Conservation (phyloP, 2,329 filamentous ascomycete genomes). For the Clarireedia sp. region DNA sequence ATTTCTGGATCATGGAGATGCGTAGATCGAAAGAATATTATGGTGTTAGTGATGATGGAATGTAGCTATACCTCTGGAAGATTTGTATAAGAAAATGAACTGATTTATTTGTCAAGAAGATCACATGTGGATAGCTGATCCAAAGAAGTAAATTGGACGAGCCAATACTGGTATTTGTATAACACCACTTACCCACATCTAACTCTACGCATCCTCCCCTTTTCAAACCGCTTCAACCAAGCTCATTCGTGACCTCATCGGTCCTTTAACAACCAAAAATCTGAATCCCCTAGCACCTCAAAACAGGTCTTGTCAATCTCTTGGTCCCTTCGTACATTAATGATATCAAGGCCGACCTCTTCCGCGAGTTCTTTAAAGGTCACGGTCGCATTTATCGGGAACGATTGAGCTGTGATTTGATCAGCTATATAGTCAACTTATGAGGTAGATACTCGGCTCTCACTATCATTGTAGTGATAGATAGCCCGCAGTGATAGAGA, state of each 20-base stretch:
- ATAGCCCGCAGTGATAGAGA: conserved; percentile 43
- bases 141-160: too few species aligned
- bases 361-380: conserved; percentile 38
- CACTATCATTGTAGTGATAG: conserved; percentile 44
- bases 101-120: too few species aligned
- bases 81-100: too few species aligned
- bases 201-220: conserved; percentile 12
- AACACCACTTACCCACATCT: too few species aligned
- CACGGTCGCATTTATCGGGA: conserved; percentile 40
- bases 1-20: too few species aligned
- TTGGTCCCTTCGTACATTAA: conserved; percentile 40
- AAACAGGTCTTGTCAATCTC: conserved; percentile 41
- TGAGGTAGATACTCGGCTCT: background rate
- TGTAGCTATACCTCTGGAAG: too few species aligned
- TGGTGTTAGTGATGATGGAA: too few species aligned
- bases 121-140: too few species aligned
- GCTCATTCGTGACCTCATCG: conserved; percentile 39
- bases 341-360: conserved; percentile 39
- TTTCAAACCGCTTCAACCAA: conserved; percentile 42
- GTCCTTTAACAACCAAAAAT: conserved; percentile 37
- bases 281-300: conserved; percentile 36
- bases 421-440: conserved; percentile 7
- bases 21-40: too few species aligned
- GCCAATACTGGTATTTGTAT: too few species aligned
- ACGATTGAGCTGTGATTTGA: conserved; percentile 38